A percentile compares a stretch with the other conserved stretches of the same genome.
Conservation (phyloP, 768 basidiomycete species). For the Collybiopsis luxurians region DNA sequence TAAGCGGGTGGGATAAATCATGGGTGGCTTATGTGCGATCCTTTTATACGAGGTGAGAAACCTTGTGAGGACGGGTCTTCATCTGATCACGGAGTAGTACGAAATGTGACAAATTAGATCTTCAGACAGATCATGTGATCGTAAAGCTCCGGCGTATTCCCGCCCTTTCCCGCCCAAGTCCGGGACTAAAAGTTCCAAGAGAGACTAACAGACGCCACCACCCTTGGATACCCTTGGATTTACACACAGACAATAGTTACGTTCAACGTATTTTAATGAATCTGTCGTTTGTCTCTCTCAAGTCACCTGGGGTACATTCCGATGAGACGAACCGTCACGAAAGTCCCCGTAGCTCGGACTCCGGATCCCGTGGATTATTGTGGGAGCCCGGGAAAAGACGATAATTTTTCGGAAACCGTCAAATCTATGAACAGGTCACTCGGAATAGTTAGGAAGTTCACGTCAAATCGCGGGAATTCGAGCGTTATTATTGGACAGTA, state of each 20-base stretch:
- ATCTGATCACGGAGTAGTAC: neutral
- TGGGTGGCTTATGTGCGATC: neutral
- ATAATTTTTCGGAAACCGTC: neutral
- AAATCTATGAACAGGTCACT: neutral
- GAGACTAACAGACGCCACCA: too few relatives aligned
- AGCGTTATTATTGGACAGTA: neutral
- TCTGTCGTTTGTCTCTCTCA: too few relatives aligned
- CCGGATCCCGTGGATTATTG: too few relatives aligned
- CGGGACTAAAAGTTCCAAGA: too few relatives aligned
- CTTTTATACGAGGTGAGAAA: constrained; percentile 1
- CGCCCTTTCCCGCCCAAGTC: too few relatives aligned
- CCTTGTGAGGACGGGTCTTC: neutral
- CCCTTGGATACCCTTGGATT: too few relatives aligned
- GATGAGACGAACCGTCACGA: neutral
- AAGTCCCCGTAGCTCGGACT: neutral
- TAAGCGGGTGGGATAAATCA: neutral
- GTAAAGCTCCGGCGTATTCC: neutral
- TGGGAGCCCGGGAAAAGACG: neutral
- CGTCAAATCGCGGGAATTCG: neutral
- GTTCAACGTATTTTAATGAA: too few relatives aligned
- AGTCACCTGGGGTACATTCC: too few relatives aligned
- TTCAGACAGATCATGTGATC: neutral
- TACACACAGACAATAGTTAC: too few relatives aligned
- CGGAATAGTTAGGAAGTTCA: constrained; percentile 2
- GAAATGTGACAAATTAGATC: neutral